A percentile compares a stretch with the other conserved stretches of the same genome.
phyloP scores from a whole-genome alignment of 108 stramenopile genomes.

The Fragilaria crotonensis region DNA sequence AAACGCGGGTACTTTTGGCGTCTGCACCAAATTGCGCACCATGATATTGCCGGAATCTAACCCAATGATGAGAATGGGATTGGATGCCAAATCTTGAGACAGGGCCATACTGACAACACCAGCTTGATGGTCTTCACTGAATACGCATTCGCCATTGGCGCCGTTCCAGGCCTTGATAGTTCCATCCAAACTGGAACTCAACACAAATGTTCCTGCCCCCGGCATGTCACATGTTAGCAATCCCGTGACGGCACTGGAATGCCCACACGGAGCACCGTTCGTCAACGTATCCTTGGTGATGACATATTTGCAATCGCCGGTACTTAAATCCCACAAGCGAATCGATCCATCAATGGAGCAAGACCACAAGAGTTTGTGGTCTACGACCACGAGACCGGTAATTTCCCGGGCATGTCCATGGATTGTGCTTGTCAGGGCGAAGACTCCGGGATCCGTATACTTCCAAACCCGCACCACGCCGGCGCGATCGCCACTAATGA shows the following conservation, averaged over 20 bases:
- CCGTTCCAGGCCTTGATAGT: constrained; percentile 82
- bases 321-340: constrained; percentile 68
- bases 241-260: constrained; percentile 65
- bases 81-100: constrained; percentile 40
- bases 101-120: constrained; percentile 71
- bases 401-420: constrained; percentile 73
- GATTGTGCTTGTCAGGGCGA: constrained; percentile 42
- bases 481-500: constrained; percentile 57
- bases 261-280: constrained; percentile 17
- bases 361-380: constrained; percentile 47
- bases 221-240: constrained; percentile 22
- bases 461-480: constrained; percentile 70
- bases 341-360: constrained; percentile 64
- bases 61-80: constrained; percentile 63
- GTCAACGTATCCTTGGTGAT: constrained; percentile 19
- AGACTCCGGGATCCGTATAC: constrained; percentile 41
- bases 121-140: constrained; percentile 65
- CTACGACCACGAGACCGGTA: constrained; percentile 54
- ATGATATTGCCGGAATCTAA: constrained; percentile 68
- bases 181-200: constrained; percentile 71
- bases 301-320: constrained; percentile 37
- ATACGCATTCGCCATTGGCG: constrained; percentile 67
- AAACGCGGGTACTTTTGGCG: constrained; percentile 61
- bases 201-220: constrained; percentile 51
- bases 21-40: constrained; percentile 62